Base-by-base conservation (phyloP, 2,329 filamentous ascomycete genomes). In the Paracoccidioides brasiliensis region DNA sequence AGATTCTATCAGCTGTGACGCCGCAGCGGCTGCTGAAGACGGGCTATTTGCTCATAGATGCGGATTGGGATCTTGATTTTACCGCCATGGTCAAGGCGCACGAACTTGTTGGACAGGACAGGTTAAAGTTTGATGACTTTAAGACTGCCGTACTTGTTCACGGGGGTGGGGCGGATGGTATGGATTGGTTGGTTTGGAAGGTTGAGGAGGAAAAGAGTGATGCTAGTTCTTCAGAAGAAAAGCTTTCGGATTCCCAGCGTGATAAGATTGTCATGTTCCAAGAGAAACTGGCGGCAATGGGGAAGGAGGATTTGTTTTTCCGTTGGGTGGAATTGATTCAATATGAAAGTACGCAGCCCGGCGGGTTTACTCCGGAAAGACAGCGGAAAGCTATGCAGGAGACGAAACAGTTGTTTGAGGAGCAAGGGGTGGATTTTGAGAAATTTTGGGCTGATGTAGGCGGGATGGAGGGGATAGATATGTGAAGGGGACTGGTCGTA, bases 251-350 rank as follows among this genome's bases (percentile, higher is more conserved):
- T 35, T 42, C 60, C 38, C 68, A 72, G 52, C 64, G 70, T 2
- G 80, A 83, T 59, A 88, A 93, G 70, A 84, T 96, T 7, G 80
- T 93, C 59, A 78, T 80, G 2, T 94, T 96, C 68, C 84, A 88
- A 63, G 85, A 93, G 45, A 82, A 83, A 22, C 76, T 96, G 62
- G 78, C 80, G 1, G 78, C 78, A 2, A 77, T 93, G 70, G 89
- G 86, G 45, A 95, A 95, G 71, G 90, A 95, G 69, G 83, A 86
- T 60, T 70, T 96, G 54, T 96, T 96, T 73, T 95, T 87, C 73
- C 82, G 85, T 55, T 95, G 90, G 89, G 87, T 95, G 51, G 90
- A 96, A 74, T 80, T 94, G 66, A 83, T 96, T 52, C 90, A 96
- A 72, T 94, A 83, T 64, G 90, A 95, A 72, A 85, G 87, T 44